Evolutionary conservation across 306 rosid genomes (phyloP), one percentile per base, ranked within the genome.

Genomic region (Abrus precatorius): DNA sequence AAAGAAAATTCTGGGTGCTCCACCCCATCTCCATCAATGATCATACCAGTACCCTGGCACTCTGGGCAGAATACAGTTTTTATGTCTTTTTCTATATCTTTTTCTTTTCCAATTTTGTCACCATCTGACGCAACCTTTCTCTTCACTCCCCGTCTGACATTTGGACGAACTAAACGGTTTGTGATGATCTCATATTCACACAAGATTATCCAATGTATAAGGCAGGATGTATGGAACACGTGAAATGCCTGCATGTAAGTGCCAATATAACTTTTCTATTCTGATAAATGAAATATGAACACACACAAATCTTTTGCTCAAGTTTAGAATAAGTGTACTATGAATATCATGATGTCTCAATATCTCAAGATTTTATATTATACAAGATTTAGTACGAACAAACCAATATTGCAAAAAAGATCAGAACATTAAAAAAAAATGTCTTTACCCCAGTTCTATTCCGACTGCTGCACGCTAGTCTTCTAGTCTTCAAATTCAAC

Each of bases 381-480:
- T 5, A 54, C 36, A 75, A 76, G 64, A 30, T 54, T 47, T 61
- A 74, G 28, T 63, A 62, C 40, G 3, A 72, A 61, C 32, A 72
- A 34, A 74, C 52, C 40, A 50, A 63, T 28, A 44, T 69, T 32
- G 63, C 30, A 13, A 40, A 72, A 64, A 41, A 5, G 67, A 54
- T 27, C n/a, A 70, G 32, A 71, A 75, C 65, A 56, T 73, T 29
- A 65, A 71, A 12, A 71, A 12, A 44, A 68, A 75, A 79, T 69
- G 80, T 77, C 70, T 80, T 82, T 87, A 95, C 99, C 95, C 97
- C 97, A 45, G 84, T 82, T 72, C 77, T 84, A 55, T 91, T 92
- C 81, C 99, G 92, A 85, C 97, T 90, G 74, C 92, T 85, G 91
- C 99, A 95, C 34, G 87, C 94, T 69, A 95, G 83, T 86, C 83